Evolutionary conservation across 352 stramenopile species (phyloP), one percentile per base, ranked within the genome.

Genomic region (Phytopythium vexans): DNA sequence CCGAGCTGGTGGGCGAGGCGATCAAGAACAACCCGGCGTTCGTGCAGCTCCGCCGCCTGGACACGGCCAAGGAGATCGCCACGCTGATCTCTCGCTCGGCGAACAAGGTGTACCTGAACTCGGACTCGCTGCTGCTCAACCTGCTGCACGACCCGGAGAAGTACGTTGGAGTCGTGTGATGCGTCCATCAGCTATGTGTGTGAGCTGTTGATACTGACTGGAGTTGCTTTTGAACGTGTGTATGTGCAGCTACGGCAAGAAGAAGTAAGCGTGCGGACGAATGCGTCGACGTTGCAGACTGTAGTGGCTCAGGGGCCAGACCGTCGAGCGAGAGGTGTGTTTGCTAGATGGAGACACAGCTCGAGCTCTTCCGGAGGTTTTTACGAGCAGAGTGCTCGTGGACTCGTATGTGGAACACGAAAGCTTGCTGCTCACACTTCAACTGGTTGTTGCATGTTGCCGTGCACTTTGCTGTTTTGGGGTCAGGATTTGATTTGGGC

Each of bases 1-100:
- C 98, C 9, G 88, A 98, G 66, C 88, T 99, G 34, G 98, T 99
- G 71, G 97, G 97, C 55, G 83, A 97, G 62, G 97, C 97, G 54
- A 99, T 99, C 67, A 98, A 99, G 87, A 97, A 98, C 74, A 99
- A 99, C 82, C 97, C 97, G 55, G 98, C 94, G 41, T 99, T 99
- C 77, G 96, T 99, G 77, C 95, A 99, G 75, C 79, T 99, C 58
- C 90, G 97, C 77, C 91, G 96, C 55, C 98, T 99, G 65, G 97
- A 99, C 70, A 93, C 97, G 21, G 97, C 98, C 34, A 98, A 98
- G 74, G 97, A 99, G 51, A 99, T 99, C 75, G 97, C 98, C 47
- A 86, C 93, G 53, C 96, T 97, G 58, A 96, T 99, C 50, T 89
- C 92, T 12, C 79, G 76, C 50, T 98, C 89, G 68, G 84, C 92